A percentile compares a stretch with the other conserved stretches of the same genome.
Evolutionary conservation across 495 filamentous ascomycete species (phyloP).

Genomic region (Daldinia caldariorum): DNA sequence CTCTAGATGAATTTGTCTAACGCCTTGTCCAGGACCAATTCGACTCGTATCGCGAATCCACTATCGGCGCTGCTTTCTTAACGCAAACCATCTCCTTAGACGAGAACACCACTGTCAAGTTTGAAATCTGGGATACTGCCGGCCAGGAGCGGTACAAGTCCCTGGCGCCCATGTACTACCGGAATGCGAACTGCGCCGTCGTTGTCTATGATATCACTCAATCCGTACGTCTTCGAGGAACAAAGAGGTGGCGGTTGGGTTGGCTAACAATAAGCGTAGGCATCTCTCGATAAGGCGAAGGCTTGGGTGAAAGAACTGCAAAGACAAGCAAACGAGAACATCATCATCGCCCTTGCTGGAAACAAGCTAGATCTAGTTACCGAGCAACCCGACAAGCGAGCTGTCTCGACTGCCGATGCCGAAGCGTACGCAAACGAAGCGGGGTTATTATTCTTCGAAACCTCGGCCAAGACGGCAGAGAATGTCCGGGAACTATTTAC

Average conservation of each 20-base stretch:
- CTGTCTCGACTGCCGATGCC: constrained; percentile 85
- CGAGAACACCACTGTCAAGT: constrained; percentile 98
- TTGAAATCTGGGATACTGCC: constrained; percentile 99
- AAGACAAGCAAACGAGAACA: constrained; percentile 98
- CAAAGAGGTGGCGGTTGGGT: constrained; percentile 15
- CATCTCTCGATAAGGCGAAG: constrained; percentile 97
- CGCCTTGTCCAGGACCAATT: constrained; percentile 84
- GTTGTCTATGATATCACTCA: constrained; percentile 99
- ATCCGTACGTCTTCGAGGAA: constrained; percentile 70
- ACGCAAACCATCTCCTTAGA: constrained; percentile 98
- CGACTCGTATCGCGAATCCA: constrained; percentile 98
- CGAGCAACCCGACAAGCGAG: constrained; percentile 91
- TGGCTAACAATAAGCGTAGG: constrained; percentile 58
- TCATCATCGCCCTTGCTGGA: constrained; percentile 96
- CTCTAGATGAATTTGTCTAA: constrained; percentile 12
- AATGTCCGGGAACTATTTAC: constrained; percentile 97
- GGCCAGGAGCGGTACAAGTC: constrained; percentile 99
- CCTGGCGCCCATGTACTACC: constrained; percentile 98
- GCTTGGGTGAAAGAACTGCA: constrained; percentile 99
- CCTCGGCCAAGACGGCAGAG: constrained; percentile 93
- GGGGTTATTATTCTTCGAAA: constrained; percentile 95
- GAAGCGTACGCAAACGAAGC: constrained; percentile 95
- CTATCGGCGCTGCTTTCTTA: constrained; percentile 97
- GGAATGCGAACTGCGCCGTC: constrained; percentile 98
- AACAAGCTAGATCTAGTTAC: constrained; percentile 97